phyloP scores from a whole-genome alignment of 495 filamentous ascomycete genomes.

The Aspergillus nanangensis region DNA sequence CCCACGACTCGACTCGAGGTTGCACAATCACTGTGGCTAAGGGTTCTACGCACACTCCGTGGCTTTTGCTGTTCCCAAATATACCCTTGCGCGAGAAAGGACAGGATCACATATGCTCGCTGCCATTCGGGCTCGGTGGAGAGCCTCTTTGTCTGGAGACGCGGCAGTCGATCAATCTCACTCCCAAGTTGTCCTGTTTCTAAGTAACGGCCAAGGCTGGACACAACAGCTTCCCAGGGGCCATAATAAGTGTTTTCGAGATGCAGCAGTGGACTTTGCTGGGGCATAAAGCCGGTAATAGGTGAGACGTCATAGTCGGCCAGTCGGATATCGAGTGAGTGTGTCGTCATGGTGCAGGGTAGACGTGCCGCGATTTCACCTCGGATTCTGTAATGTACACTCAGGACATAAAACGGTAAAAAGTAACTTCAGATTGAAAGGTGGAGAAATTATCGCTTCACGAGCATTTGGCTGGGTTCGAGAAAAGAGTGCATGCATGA shows the following conservation, averaged over 20 bases:
- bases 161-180: neutral
- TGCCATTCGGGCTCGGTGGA: neutral
- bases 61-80: neutral
- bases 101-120: neutral
- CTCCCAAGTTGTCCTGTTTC: neutral
- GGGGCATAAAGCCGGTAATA: constrained; percentile 65
- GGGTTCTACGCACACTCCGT: neutral
- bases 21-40: neutral
- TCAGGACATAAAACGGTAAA: too few species aligned
- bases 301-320: neutral
- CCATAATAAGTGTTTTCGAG: constrained; percentile 27
- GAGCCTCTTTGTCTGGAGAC: neutral
- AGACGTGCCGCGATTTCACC: too few species aligned
- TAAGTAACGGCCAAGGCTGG: neutral
- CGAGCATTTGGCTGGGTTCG: too few species aligned
- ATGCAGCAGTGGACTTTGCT: constrained; percentile 60
- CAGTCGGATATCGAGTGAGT: too few species aligned
- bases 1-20: too few species aligned
- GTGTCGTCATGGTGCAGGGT: too few species aligned
- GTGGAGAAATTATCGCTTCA: too few species aligned
- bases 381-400: too few species aligned
- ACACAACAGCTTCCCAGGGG: neutral
- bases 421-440: too few species aligned
- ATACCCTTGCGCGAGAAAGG: neutral
- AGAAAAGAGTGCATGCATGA: too few species aligned